Evolutionary conservation across 768 basidiomycete genomes (phyloP), one percentile per base, ranked within the genome.

Genomic region (Cubamyces sp.): DNA sequence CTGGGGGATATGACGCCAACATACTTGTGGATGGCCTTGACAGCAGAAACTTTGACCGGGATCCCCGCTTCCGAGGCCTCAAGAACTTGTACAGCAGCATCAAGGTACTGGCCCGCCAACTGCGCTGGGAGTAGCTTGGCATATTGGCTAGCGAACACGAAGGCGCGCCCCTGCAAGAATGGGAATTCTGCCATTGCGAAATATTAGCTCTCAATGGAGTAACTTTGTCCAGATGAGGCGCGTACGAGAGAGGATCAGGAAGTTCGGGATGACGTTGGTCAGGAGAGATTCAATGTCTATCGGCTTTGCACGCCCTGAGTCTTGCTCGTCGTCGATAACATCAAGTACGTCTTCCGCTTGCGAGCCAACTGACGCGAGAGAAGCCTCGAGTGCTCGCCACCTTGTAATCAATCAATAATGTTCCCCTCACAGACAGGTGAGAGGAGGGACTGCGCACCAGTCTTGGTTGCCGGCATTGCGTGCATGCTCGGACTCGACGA

Each of bases 41-140:
- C 90, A 11, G 96, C 96, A 1, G 94, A 96, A 5, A 98, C 81
- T 75, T 98, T 98, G 69, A 98, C 90, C 0, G 94, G 91, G n/a
- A 94, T 81, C 26, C 85, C 83, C 3, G 90, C 86, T 25, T 85
- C 84, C 21, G 71, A 68, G 0, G 87, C 83, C 74, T 96, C 93
- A 9, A 99, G 82, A 9, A 92, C 94, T 54, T 89, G 86, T 30
- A 97, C 80, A 0, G 95, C 90, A 4, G 93, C 93, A 23, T 91
- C 87, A 37, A 98, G 79, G 71, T 98, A 98, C 69, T 95, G 92
- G 0, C 85, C 84, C 1, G 92, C 87, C 50, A 95, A 80, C 58
- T 86, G 80, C 14, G 82, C 68, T 0, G 94, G 90, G 5, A 98
- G 79, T 11, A 90, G 75, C 66, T 86, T 84, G 1, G 91, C 83